A percentile compares a stretch with the other conserved stretches of the same genome.
These are phyloP conservation scores for Diutina sp. DNA, from an alignment of 1,139 yeast species.

Conservation along the genomic window DNA sequence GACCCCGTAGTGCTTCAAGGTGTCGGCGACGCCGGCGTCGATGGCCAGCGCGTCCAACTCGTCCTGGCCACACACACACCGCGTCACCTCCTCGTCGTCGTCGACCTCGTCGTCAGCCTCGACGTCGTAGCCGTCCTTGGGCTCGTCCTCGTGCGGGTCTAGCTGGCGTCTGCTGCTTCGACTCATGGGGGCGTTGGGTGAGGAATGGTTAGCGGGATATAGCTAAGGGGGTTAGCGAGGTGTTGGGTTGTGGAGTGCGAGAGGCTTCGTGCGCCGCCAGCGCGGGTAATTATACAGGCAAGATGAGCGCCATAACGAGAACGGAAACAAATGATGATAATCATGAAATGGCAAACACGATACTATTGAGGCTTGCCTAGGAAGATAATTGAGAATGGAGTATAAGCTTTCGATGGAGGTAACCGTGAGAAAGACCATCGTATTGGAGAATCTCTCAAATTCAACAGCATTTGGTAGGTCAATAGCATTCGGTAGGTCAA, in stretches of 20 bases:
- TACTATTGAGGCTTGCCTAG: no score
- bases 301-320: no score
- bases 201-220: background rate
- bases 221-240: background rate
- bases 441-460: no score
- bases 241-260: background rate
- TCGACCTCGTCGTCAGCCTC: slow-evolving; percentile 9
- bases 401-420: no score
- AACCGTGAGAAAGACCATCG: no score
- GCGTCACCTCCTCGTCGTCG: slow-evolving; percentile 58
- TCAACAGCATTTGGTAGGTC: no score
- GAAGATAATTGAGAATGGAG: no score
- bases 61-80: slow-evolving; percentile 79
- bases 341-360: no score
- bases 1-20: slow-evolving; percentile 42
- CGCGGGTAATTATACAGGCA: no score
- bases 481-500: no score
- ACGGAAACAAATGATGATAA: no score
- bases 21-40: slow-evolving; percentile 25
- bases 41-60: slow-evolving; percentile 35
- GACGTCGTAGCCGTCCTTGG: slow-evolving; percentile 9
- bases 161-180: slow-evolving; percentile 1
- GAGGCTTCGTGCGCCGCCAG: background rate
- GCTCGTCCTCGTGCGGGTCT: slow-evolving; percentile 5
- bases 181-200: background rate